Evolutionary conservation across 2,329 filamentous ascomycete genomes (phyloP).

Genomic region (Phoma sp.): DNA sequence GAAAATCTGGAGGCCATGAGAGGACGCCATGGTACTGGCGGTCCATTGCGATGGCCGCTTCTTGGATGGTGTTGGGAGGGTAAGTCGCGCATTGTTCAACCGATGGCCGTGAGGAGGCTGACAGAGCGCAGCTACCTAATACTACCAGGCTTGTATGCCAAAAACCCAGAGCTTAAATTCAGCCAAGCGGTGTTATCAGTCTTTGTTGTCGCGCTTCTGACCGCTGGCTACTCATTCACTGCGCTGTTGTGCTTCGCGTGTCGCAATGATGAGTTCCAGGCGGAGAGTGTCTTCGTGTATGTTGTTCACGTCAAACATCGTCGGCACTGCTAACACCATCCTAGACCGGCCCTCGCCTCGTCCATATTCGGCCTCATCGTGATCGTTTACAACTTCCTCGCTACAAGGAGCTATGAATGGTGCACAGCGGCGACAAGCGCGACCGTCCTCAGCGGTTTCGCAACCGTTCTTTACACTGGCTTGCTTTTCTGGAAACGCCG

Average conservation of each 20-base stretch:
- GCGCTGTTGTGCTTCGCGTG: slow-evolving; percentile 57
- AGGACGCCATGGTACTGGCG: slow-evolving; percentile 58
- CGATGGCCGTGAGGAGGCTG: slow-evolving; percentile 16
- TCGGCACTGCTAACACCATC: slow-evolving; percentile 23
- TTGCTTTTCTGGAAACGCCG: slow-evolving; percentile 55
- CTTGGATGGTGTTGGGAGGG: slow-evolving; percentile 59
- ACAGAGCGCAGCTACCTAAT: slow-evolving; percentile 54
- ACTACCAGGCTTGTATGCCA: slow-evolving; percentile 57
- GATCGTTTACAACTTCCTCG: slow-evolving; percentile 57
- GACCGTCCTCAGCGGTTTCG: slow-evolving; percentile 50
- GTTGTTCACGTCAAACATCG: slow-evolving; percentile 3
- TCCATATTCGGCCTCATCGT: slow-evolving; percentile 58
- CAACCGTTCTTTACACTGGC: slow-evolving; percentile 52
- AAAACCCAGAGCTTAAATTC: slow-evolving; percentile 49
- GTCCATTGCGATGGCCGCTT: slow-evolving; percentile 52
- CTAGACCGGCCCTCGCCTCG: slow-evolving; percentile 51
- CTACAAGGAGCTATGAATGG: slow-evolving; percentile 52
- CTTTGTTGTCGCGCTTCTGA: slow-evolving; percentile 56
- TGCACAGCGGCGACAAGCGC: slow-evolving; percentile 54
- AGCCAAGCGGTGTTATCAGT: slow-evolving; percentile 52
- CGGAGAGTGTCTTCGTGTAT: slow-evolving; percentile 57
- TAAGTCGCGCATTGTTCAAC: slow-evolving; percentile 32
- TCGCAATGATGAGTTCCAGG: slow-evolving; percentile 55
- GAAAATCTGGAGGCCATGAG: slow-evolving; percentile 29
- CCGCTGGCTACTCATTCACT: slow-evolving; percentile 58